Evolutionary conservation across 2,329 filamentous ascomycete genomes (phyloP), one percentile per base, ranked within the genome.

Genomic region (Aureobasidium subglaciale): DNA sequence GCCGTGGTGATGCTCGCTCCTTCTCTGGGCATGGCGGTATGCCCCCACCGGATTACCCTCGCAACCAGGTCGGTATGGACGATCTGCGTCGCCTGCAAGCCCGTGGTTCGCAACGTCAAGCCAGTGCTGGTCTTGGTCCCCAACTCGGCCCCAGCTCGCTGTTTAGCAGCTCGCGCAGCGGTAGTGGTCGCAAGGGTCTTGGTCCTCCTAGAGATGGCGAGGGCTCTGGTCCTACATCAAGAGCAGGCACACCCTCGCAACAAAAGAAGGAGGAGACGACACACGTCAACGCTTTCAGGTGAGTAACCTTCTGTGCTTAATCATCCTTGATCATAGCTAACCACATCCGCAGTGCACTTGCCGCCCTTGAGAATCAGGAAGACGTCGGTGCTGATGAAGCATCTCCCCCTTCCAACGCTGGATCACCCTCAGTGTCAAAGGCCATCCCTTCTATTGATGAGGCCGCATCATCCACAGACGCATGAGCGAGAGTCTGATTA

Each of bases 201-300:
- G 87, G 87, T 59, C 87, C 87, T 62, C 86, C 86, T 62, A 84
- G 88, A 64, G 81, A 84, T 59, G 85, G 84, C 59, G 90, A 95
- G 65, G 90, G 95, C 64, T 59, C 56, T 59, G 88, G 84, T 64
- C 83, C 86, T 63, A 95, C 90, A 55, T 96, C 91, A 58, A 85
- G 93, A 63, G 95, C 90, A 56, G 89, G 88, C 65, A 97, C 92
- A 46, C 88, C 90, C 42, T 78, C 78, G 22, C 76, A 78, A 64
- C 81, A 82, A 65, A 82, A 83, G 66, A 75, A 80, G 60, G 78
- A 79, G 66, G 83, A 85, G 71, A 87, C 87, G 29, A 56, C 54
- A 49, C 69, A 72, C 67, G 83, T 85, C 63, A 99, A 99, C 78
- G 86, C 91, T 64, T 99, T 96, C 77, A 92, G 90, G 91, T 96